Conservation (phyloP, 2,329 filamentous ascomycete genomes). For the Microsporum ferrugineum region DNA sequence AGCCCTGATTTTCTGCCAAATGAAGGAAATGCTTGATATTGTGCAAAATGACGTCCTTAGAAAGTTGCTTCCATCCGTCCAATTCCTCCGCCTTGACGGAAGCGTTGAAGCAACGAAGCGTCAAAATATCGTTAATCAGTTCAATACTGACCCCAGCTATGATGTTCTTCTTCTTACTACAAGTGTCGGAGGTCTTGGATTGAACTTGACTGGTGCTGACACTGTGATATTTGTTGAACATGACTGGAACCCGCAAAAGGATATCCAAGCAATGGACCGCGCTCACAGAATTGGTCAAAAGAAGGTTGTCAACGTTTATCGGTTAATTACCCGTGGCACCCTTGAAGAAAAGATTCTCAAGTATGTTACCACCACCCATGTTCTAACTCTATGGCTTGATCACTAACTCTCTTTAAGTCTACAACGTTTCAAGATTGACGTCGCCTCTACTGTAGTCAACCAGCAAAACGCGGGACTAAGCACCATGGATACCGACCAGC, state of each 20-base stretch:
- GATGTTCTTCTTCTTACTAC: slow-evolving; percentile 90
- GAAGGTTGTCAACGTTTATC: slow-evolving; percentile 99
- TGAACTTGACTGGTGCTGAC: slow-evolving; percentile 93
- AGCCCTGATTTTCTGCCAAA: slow-evolving; percentile 94
- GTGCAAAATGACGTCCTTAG: slow-evolving; percentile 89
- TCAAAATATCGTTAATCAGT: slow-evolving; percentile 96
- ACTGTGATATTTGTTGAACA: slow-evolving; percentile 99
- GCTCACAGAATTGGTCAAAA: slow-evolving; percentile 98
- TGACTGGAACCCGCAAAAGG: slow-evolving; percentile 98
- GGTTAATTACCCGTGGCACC: slow-evolving; percentile 87
- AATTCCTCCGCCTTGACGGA: slow-evolving; percentile 87
- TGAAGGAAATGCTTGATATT: slow-evolving; percentile 99
- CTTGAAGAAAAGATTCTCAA: slow-evolving; percentile 95
- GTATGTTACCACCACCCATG: slow-evolving; percentile 37
- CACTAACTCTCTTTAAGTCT: slow-evolving; percentile 44
- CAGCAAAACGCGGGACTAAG: slow-evolving; percentile 92
- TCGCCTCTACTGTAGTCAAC: slow-evolving; percentile 95
- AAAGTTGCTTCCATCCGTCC: slow-evolving; percentile 81
- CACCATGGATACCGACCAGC: slow-evolving; percentile 98
- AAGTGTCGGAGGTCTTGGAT: slow-evolving; percentile 81
- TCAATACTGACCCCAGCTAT: slow-evolving; percentile 95
- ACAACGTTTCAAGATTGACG: slow-evolving; percentile 98
- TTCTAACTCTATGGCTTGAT: neutral
- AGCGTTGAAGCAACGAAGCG: slow-evolving; percentile 84
- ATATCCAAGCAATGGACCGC: slow-evolving; percentile 97